phyloP scores from a whole-genome alignment of 768 basidiomycete species.

The Ephemerocybe angulata region DNA sequence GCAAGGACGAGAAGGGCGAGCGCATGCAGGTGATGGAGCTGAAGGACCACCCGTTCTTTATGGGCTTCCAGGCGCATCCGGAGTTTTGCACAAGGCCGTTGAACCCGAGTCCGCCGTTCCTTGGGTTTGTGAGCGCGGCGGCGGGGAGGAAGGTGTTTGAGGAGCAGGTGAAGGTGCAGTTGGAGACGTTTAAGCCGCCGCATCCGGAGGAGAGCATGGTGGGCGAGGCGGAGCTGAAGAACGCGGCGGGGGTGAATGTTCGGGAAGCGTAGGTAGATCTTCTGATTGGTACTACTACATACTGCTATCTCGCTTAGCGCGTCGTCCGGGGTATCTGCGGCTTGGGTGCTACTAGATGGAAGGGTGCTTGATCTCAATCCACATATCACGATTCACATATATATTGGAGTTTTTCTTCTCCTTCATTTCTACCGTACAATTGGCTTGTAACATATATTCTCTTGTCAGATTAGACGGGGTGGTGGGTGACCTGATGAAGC shows the following conservation, averaged over 20 bases:
- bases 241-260: constrained; percentile 17
- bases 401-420: no score
- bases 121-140: constrained; percentile 90
- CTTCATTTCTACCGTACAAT: no score
- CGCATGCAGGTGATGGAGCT: constrained; percentile 96
- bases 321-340: no score
- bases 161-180: constrained; percentile 71
- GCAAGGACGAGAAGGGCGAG: constrained; percentile 94
- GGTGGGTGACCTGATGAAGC: no score
- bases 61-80: constrained; percentile 94
- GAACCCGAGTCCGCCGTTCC: constrained; percentile 96
- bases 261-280: constrained; percentile 1
- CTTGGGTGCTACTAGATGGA: no score
- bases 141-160: constrained; percentile 48
- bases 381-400: no score
- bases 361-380: no score
- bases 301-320: no score
- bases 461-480: background rate
- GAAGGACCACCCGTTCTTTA: constrained; percentile 88
- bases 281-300: no score
- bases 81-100: constrained; percentile 98
- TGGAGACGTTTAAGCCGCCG: constrained; percentile 60
- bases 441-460: background rate
- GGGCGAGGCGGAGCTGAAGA: constrained; percentile 54
- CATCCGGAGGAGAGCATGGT: constrained; percentile 77